A percentile compares a stretch with the other conserved stretches of the same genome.
Evolutionary conservation across 2,329 filamentous ascomycete genomes (phyloP).

Genomic region (Pseudopithomyces chartarum): DNA sequence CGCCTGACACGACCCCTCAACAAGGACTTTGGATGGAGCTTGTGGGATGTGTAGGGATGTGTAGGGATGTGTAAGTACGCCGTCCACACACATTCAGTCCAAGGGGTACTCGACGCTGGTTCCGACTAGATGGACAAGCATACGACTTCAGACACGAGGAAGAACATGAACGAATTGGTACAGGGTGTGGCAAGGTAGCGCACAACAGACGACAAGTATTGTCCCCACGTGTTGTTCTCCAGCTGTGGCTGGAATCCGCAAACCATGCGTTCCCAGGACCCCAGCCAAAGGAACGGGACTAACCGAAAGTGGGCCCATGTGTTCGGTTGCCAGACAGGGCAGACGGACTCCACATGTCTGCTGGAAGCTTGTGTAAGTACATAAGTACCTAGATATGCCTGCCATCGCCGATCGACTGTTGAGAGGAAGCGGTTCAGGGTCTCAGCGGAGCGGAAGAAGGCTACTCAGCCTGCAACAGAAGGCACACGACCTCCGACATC

Average conservation of each 20-base stretch:
- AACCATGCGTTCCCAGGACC: slow-evolving; percentile 13
- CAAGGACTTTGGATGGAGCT: background rate
- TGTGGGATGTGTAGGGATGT: background rate
- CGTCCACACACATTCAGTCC: no score
- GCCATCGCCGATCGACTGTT: background rate
- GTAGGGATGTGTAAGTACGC: no score
- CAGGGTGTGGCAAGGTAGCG: background rate
- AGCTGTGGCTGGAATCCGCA: slow-evolving; percentile 6
- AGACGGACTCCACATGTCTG: background rate
- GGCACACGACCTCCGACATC: background rate
- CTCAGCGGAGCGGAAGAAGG: background rate
- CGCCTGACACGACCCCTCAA: slow-evolving; percentile 19
- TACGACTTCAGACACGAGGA: no score
- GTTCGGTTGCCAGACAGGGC: background rate
- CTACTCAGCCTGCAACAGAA: background rate
- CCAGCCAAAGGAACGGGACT: background rate
- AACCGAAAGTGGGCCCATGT: slow-evolving; percentile 6
- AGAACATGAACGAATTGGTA: no score
- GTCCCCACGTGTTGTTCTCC: background rate
- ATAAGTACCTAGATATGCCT: background rate
- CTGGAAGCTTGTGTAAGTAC: no score
- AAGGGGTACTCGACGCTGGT: no score
- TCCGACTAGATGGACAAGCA: no score
- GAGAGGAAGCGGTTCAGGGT: slow-evolving; percentile 2
- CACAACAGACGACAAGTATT: background rate